Conservation (phyloP, 2,329 filamentous ascomycete species). For the Pseudocercospora musae region DNA sequence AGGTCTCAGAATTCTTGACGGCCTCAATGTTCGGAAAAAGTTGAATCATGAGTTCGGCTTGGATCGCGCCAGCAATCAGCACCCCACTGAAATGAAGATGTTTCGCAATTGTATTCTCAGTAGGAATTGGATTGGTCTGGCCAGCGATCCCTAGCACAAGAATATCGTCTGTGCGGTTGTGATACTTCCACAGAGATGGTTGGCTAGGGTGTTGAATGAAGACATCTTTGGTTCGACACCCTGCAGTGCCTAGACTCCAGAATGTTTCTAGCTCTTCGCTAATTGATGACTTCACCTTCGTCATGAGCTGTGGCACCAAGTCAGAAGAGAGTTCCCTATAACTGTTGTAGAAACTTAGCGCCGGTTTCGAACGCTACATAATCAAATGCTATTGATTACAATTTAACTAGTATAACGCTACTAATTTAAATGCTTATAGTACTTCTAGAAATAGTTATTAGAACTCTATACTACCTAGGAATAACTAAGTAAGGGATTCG, state of each 20-base stretch:
- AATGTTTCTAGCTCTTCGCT: background rate
- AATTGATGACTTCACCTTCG: background rate
- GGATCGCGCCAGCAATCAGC: background rate
- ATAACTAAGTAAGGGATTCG: no score
- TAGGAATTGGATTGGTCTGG: background rate
- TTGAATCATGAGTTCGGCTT: background rate
- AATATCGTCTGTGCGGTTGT: conserved; percentile 1
- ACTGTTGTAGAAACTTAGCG: no score
- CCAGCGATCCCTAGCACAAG: background rate
- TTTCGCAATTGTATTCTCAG: background rate
- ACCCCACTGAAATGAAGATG: background rate
- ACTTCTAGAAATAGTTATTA: no score
- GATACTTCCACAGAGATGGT: background rate
- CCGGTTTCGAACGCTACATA: no score
- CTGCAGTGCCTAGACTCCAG: background rate
- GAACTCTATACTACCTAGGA: no score
- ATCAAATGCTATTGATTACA: no score
- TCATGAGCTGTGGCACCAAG: no score
- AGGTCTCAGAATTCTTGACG: background rate
- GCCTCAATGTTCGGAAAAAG: background rate
- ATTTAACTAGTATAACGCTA: no score
- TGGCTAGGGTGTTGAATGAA: conserved; percentile 1
- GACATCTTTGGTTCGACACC: conserved; percentile 1
- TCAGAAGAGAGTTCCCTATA: no score
- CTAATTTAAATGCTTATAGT: no score